phyloP scores from a whole-genome alignment of 2,329 filamentous ascomycete species.

The Phaeosphaeriaceae sp. region DNA sequence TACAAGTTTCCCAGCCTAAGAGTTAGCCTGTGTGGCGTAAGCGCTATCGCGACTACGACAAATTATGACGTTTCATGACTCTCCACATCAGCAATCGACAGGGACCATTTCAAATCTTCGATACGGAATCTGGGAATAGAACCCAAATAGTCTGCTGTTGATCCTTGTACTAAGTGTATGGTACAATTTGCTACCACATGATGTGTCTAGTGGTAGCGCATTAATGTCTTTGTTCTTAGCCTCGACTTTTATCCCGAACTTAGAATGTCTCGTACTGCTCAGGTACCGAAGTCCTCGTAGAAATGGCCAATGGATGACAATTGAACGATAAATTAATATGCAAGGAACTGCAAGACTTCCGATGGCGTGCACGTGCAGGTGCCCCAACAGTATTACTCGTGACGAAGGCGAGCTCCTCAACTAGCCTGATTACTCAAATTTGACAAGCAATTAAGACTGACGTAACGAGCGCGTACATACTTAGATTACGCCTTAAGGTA shows the following conservation, averaged over 20 bases:
- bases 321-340: slow-evolving; percentile 10
- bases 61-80: slow-evolving; percentile 11
- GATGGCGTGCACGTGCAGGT: too few relatives aligned
- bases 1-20: too few relatives aligned
- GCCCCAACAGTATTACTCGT: too few relatives aligned
- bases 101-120: background rate
- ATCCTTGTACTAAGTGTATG: background rate
- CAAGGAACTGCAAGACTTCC: slow-evolving; percentile 6
- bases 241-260: slow-evolving; percentile 5
- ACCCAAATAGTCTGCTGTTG: background rate
- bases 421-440: too few relatives aligned
- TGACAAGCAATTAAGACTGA: too few relatives aligned
- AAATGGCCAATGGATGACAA: slow-evolving; percentile 1
- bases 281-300: background rate
- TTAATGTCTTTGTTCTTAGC: slow-evolving; percentile 16
- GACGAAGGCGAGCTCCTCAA: too few relatives aligned
- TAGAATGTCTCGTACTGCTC: slow-evolving; percentile 4
- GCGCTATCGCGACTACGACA: slow-evolving; percentile 1
- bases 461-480: too few relatives aligned
- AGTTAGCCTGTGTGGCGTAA: background rate
- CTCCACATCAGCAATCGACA: background rate
- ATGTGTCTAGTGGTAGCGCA: slow-evolving; percentile 28
- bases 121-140: background rate
- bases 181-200: slow-evolving; percentile 6
- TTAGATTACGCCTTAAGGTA: too few relatives aligned